Evolutionary conservation across 1,284 basidiomycete genomes (phyloP), one percentile per base, ranked within the genome.

Genomic region (Austropuccinia psidii): DNA sequence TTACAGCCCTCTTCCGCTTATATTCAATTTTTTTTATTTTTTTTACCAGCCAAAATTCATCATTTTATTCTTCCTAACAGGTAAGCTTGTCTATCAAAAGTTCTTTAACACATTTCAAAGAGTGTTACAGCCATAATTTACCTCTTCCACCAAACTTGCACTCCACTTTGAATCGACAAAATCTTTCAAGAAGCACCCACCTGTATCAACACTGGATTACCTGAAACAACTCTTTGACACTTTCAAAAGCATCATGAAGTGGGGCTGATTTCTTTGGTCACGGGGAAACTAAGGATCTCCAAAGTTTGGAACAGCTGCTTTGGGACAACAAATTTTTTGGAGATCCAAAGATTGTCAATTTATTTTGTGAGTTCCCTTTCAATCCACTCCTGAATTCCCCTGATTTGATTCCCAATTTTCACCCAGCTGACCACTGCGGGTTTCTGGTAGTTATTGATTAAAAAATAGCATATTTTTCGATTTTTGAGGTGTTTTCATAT

Each of bases 211-310:
- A 21, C 82, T 85, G 24, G 21, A n/a, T 35, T 37, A 27, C 70
- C 61, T 4, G 41, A 41, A 21, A 27, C 19, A 17, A 61, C 52
- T 52, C 49, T 80, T 84, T 9, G 96, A 98, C 81, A 98, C 95
- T n/a, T 85, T 97, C 75, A 98, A 98, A 82, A 87, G 96, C 52
- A 84, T 99, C 4, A 84, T 95, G 77, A 98, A 99, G 82, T 98
- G 94, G 92, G 96, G 93, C 89, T 77, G 85, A 92, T 80, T 96
- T 98, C 83, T 86, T 91, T 74, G 95, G 94, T 2, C 84, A 87
- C 75, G 95, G 95, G 0, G 82, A 88, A 5, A 87, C 90, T 74
- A 80, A 84, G 3, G 91, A 96, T 75, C 85, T 97, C 19, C 87
- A 89, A 76, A 83, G 85, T 49, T 84, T 98, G 0, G 89, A 92